phyloP scores from a whole-genome alignment of 2,329 filamentous ascomycete species.

The Venturiaceae sp. region DNA sequence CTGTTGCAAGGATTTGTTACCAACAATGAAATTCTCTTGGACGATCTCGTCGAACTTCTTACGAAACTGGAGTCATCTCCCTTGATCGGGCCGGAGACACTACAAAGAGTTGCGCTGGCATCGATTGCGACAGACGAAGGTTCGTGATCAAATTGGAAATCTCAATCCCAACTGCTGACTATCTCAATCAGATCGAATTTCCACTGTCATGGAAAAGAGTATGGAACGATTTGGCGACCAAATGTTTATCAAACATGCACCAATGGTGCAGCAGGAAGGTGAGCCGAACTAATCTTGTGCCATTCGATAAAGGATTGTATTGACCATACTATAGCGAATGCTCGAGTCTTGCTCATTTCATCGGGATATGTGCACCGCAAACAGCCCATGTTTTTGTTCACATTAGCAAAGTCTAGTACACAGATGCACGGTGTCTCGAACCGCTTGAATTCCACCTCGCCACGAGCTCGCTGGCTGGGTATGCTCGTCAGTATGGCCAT shows the following conservation, averaged over 20 bases:
- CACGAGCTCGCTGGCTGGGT: conserved; percentile 68
- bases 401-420: conserved; percentile 59
- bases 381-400: conserved; percentile 54
- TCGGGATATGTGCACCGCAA: conserved; percentile 66
- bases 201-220: conserved; percentile 55
- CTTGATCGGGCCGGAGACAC: conserved; percentile 19
- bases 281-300: conserved; percentile 9
- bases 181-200: conserved; percentile 43
- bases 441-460: conserved; percentile 67
- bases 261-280: conserved; percentile 85
- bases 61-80: conserved; percentile 26
- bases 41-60: conserved; percentile 22
- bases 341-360: conserved; percentile 67
- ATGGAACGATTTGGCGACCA: conserved; percentile 73
- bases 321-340: conserved; percentile 50
- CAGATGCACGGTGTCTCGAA: conserved; percentile 80
- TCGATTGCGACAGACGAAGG: conserved; percentile 28
- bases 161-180: conserved; percentile 30
- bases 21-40: conserved; percentile 18
- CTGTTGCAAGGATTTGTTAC: conserved; percentile 9
- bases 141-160: conserved; percentile 14
- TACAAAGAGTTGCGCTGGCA: conserved; percentile 29
- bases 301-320: conserved; percentile 4
- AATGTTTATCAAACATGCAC: conserved; percentile 76
- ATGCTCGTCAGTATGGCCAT: conserved; percentile 76